Evolutionary conservation across 805 yeast species (phyloP).

Genomic region (Lachancea lanzarotensis): DNA sequence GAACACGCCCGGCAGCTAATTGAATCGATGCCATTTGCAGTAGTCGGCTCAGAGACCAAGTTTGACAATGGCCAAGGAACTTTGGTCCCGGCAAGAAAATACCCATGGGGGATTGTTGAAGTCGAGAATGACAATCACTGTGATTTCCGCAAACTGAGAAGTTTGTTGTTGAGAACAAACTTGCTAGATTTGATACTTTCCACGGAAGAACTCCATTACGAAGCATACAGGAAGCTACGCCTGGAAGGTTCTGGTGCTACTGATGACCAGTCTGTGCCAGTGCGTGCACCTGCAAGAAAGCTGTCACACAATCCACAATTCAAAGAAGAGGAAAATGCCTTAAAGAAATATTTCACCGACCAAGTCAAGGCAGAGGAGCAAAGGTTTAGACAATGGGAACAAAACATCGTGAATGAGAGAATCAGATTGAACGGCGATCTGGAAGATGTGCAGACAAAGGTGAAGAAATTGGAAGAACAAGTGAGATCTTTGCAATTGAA

Average conservation of each 20-base stretch:
- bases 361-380: constrained; percentile 96
- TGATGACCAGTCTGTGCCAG: constrained; percentile 25
- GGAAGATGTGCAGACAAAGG: constrained; percentile 77
- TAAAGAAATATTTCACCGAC: constrained; percentile 91
- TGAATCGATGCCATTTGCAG: constrained; percentile 82
- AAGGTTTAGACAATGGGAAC: constrained; percentile 98
- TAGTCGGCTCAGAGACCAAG: constrained; percentile 71
- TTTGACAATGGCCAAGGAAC: constrained; percentile 58
- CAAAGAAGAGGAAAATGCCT: constrained; percentile 91
- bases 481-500: constrained; percentile 52
- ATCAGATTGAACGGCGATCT: constrained; percentile 89
- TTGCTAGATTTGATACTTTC: constrained; percentile 74
- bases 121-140: constrained; percentile 82
- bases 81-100: constrained; percentile 69
- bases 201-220: constrained; percentile 78
- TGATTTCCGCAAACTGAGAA: constrained; percentile 76
- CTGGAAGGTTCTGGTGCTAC: constrained; percentile 41
- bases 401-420: constrained; percentile 90
- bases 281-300: constrained; percentile 41
- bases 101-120: constrained; percentile 88
- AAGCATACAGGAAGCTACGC: constrained; percentile 67
- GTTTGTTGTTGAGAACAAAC: constrained; percentile 71
- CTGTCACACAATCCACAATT: constrained; percentile 79
- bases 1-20: constrained; percentile 76
- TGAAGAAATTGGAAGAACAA: constrained; percentile 68